These are phyloP conservation scores for Ophiosphaerella narmari DNA, from an alignment of 2,329 filamentous ascomycete genomes.

Conservation along the genomic window DNA sequence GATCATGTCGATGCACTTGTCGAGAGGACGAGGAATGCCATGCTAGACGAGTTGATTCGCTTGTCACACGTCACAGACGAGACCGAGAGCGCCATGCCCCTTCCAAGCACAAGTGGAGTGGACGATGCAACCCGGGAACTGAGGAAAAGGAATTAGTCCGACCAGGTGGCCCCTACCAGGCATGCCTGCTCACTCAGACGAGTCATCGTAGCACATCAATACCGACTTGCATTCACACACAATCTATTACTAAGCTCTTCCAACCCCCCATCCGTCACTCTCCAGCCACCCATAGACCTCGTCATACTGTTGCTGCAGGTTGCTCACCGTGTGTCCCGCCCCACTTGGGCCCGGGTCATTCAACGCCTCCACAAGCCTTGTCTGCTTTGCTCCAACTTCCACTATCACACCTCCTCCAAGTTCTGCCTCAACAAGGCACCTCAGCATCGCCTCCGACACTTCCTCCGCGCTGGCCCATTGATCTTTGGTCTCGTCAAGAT, in stretches of 20 bases:
- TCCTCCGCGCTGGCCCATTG: conserved; percentile 65
- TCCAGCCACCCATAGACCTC: conserved; percentile 57
- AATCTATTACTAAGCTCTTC: conserved; percentile 20
- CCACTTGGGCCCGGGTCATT: conserved; percentile 60
- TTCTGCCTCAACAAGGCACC: conserved; percentile 57
- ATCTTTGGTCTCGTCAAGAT: conserved; percentile 55
- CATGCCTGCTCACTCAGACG: too few relatives aligned
- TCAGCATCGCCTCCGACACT: conserved; percentile 63
- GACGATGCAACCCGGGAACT: conserved; percentile 27
- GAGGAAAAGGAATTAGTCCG: conserved; percentile 27
- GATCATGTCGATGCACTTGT: conserved; percentile 43
- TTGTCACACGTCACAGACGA: conserved; percentile 33
- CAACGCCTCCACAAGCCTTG: conserved; percentile 55
- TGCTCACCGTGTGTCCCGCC: conserved; percentile 54
- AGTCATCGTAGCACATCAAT: too few relatives aligned
- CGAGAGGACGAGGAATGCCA: conserved; percentile 38
- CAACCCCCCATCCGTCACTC: conserved; percentile 54
- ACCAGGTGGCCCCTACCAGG: too few relatives aligned
- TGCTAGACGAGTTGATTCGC: conserved; percentile 44
- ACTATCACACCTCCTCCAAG: conserved; percentile 55
- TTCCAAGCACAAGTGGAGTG: conserved; percentile 27
- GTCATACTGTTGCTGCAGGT: conserved; percentile 47
- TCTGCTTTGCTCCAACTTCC: conserved; percentile 59
- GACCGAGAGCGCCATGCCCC: conserved; percentile 28
- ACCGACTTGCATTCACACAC: not conserved